phyloP scores from a whole-genome alignment of 2,329 filamentous ascomycete species.

The Phoma sp. region DNA sequence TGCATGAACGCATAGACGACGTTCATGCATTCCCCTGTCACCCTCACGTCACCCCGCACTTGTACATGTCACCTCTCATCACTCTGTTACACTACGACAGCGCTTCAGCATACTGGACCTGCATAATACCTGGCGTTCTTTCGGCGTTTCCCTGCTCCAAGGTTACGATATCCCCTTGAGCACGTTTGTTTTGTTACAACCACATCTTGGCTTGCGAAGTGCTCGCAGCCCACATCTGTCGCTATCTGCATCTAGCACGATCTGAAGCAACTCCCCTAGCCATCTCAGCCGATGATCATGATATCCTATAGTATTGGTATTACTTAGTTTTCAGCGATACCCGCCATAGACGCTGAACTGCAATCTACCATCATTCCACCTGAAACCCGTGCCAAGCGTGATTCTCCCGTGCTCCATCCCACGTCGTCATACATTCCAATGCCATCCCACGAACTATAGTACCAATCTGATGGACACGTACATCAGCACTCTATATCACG shows the following conservation, averaged over 20 bases:
- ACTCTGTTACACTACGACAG: slow-evolving; percentile 14
- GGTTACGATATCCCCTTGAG: slow-evolving; percentile 21
- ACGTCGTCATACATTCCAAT: neutral
- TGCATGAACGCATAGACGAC: slow-evolving; percentile 23
- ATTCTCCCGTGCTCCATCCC: neutral
- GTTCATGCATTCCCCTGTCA: slow-evolving; percentile 21
- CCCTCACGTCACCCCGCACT: slow-evolving; percentile 9
- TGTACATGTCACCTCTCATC: slow-evolving; percentile 15
- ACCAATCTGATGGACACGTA: neutral
- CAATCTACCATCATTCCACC: slow-evolving; percentile 10
- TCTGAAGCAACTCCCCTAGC: slow-evolving; percentile 1
- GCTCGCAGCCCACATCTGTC: slow-evolving; percentile 28
- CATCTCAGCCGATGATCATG: slow-evolving; percentile 1
- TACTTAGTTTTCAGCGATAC: slow-evolving; percentile 9
- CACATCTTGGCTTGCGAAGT: slow-evolving; percentile 23
- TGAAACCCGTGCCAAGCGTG: neutral
- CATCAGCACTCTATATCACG: neutral
- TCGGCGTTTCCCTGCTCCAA: slow-evolving; percentile 7
- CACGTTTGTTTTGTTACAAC: slow-evolving; percentile 9
- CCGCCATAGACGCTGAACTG: slow-evolving; percentile 6
- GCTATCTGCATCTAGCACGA: slow-evolving; percentile 26
- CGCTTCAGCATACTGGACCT: slow-evolving; percentile 11
- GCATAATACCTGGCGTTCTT: slow-evolving; percentile 27
- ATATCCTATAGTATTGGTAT: slow-evolving; percentile 20
- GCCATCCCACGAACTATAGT: neutral